Evolutionary conservation across 163 green algal species (phyloP).

Genomic region (Chlamydomonas reinhardtii): DNA sequence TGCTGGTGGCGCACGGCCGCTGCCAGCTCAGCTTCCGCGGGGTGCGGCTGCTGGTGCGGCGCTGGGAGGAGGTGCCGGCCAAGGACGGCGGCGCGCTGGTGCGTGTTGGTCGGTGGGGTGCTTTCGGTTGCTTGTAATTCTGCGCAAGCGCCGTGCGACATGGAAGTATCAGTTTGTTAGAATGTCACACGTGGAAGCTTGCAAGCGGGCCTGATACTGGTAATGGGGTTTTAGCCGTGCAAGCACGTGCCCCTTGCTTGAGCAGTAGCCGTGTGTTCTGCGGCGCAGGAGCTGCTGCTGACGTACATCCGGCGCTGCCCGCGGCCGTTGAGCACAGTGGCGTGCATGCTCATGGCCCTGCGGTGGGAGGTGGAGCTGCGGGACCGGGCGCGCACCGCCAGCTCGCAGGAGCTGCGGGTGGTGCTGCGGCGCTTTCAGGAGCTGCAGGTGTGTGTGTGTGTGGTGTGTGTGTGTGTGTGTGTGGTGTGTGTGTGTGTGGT

Average conservation of each 20-base stretch:
- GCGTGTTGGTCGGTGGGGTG: not conserved
- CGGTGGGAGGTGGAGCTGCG: not conserved
- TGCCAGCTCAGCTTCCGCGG: conserved; percentile 3
- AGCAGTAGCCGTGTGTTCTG: too few species aligned
- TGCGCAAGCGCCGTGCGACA: too few species aligned
- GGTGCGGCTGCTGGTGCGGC: not conserved
- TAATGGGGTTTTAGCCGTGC: too few species aligned
- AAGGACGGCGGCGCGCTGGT: not conserved
- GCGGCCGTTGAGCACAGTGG: not conserved
- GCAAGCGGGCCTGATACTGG: too few species aligned
- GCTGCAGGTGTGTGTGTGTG: conserved; percentile 8
- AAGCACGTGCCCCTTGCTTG: too few species aligned
- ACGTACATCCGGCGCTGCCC: not conserved
- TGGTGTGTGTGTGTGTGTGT: too few species aligned
- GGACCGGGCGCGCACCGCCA: not conserved
- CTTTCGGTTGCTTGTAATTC: too few species aligned
- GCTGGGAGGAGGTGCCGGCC: not conserved
- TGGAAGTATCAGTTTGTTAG: too few species aligned
- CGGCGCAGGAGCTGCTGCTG: conserved; percentile 13
- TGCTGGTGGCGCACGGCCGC: not conserved
- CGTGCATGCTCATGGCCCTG: not conserved
- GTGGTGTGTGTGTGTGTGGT: not conserved
- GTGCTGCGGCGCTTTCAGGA: conserved; percentile 2
- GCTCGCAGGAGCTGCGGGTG: not conserved
- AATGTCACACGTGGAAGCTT: too few species aligned